Base-by-base conservation (phyloP, 2,329 filamentous ascomycete species). In the Alternaria sp. region DNA sequence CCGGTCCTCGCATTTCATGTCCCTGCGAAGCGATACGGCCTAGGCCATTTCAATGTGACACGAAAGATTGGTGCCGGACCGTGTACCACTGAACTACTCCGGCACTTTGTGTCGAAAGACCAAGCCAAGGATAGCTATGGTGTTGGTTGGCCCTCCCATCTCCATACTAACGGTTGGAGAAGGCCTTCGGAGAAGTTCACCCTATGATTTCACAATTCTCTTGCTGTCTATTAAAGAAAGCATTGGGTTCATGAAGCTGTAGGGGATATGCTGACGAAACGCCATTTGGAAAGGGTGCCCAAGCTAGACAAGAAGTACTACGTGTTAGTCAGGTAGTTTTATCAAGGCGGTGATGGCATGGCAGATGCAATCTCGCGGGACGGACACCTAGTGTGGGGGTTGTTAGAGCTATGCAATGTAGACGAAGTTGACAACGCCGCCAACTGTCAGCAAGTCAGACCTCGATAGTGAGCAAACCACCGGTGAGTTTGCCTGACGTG, bases 381-480 rank as follows among this genome's bases (percentile, higher is more conserved):
- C 34, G 38, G 30, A 28, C 38, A 25, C 34, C 48, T 62, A 59
- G 52, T 44, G 60, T 57, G 60, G 55, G 54, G 58, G 53, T 46
- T 12, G 34, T 45, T 28, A 25, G 38, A 49, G 36, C 28, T 28
- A 30, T 27, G 25, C 59, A 58, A 43, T 34, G 22, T 49, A 28
- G 30, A 36, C 48, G 14, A 41, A 41, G 30, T 36, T 34, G 32
- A 32, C 45, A 51, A 57, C 48, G 46, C 38, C 51, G 40, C 38
- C 32, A 28, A 51, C 20, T 27, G 50, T 52, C 51, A 59, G 45
- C 51, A 59, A 40, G 43, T 62, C 45, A 58, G 55, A 44, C 49
- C 18, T 54, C 27, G 27, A 48, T 45, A 49, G 25, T 38, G 60
- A 58, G 50, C 36, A 46, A 46, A 43, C 57, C 49, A 51, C 54